Conservation (phyloP, 768 basidiomycete species). For the Tubosaeta sp. region DNA sequence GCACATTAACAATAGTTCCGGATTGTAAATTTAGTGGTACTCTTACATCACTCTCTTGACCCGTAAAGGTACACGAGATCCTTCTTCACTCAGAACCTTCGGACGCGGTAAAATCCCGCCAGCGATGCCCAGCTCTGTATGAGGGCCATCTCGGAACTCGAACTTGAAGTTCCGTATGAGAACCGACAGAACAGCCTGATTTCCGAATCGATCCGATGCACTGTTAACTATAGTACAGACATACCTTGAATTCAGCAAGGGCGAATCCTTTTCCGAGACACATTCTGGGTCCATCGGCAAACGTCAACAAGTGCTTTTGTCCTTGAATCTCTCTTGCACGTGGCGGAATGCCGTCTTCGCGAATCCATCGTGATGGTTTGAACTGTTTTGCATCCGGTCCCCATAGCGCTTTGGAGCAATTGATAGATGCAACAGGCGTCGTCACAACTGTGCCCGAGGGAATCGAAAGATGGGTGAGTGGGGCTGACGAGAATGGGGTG, state of each 20-base stretch:
- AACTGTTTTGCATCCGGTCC: conserved; percentile 54
- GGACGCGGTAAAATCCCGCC: not conserved
- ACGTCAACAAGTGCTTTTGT: conserved; percentile 47
- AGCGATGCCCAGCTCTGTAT: not conserved
- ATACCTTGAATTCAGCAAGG: conserved; percentile 32
- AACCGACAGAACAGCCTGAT: not conserved
- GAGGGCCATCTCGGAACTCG: not conserved
- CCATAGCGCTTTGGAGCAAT: conserved; percentile 53
- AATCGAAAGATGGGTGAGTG: not conserved
- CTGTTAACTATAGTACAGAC: not conserved
- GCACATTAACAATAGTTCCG: no score
- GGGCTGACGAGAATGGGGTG: not conserved
- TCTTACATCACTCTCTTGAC: not conserved
- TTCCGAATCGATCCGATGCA: not conserved
- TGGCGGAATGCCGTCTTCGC: conserved; percentile 21
- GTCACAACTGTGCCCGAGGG: not conserved
- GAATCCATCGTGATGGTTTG: conserved; percentile 61
- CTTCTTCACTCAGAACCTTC: not conserved
- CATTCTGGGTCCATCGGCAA: conserved; percentile 47
- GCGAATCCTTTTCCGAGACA: conserved; percentile 51
- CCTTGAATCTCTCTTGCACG: conserved; percentile 43
- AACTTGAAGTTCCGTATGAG: not conserved
- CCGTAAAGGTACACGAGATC: not conserved
- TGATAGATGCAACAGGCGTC: conserved; percentile 41
- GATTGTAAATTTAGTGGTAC: no score